phyloP scores from a whole-genome alignment of 352 stramenopile genomes.

The Phytopythium sindhum region DNA sequence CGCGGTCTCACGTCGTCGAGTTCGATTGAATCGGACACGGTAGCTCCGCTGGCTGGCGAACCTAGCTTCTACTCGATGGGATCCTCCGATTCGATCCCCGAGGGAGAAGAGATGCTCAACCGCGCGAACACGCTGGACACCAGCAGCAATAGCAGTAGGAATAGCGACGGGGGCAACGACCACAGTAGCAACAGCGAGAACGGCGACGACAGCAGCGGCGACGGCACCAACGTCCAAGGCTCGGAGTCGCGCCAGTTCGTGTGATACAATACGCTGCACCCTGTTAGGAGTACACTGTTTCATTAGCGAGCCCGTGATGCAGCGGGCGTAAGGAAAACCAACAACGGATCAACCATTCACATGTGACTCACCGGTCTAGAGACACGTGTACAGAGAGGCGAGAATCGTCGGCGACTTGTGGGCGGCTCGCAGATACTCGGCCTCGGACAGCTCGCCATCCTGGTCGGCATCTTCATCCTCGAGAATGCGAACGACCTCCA shows the following conservation, averaged over 20 bases:
- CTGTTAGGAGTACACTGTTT: slow-evolving; percentile 1
- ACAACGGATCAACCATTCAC: background rate
- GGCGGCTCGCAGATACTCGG: slow-evolving; percentile 32
- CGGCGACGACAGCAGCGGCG: background rate
- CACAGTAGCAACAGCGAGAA: slow-evolving; percentile 1
- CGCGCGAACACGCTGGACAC: slow-evolving; percentile 7
- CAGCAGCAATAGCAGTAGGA: slow-evolving; percentile 3
- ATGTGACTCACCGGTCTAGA: slow-evolving; percentile 6
- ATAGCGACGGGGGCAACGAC: slow-evolving; percentile 5
- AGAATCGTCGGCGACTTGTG: slow-evolving; percentile 30
- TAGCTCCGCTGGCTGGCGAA: background rate
- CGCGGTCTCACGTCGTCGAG: slow-evolving; percentile 4
- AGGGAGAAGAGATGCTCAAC: background rate
- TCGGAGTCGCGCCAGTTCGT: background rate
- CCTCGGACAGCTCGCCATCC: slow-evolving; percentile 35
- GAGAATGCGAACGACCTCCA: slow-evolving; percentile 34
- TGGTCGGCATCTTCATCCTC: slow-evolving; percentile 36
- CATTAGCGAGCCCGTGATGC: background rate
- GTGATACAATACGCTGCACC: background rate
- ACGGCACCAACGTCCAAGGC: background rate
- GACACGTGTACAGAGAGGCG: slow-evolving; percentile 39
- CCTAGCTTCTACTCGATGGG: slow-evolving; percentile 4
- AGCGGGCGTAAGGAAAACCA: background rate
- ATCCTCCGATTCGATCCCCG: slow-evolving; percentile 7
- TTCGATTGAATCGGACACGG: slow-evolving; percentile 5